phyloP scores from a whole-genome alignment of 2,329 filamentous ascomycete genomes.

The Clonostachys solani region DNA sequence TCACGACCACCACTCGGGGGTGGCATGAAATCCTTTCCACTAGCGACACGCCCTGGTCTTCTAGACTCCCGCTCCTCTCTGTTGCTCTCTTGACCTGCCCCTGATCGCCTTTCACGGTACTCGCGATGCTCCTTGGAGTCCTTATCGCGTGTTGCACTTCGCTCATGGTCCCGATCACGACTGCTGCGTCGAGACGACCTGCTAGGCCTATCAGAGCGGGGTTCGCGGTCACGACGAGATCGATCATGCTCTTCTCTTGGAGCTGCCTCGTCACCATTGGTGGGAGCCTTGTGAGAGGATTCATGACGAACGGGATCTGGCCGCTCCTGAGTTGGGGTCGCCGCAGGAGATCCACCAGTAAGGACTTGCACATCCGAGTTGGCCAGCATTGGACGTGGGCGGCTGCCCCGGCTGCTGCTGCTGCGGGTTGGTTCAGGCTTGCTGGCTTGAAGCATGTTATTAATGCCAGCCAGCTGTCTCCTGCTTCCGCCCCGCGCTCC shows the following conservation, averaged over 20 bases:
- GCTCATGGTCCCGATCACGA: slow-evolving; percentile 45
- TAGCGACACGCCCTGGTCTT: not conserved
- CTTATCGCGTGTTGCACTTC: slow-evolving; percentile 39
- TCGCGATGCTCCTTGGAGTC: slow-evolving; percentile 39
- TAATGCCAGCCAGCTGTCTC: slow-evolving; percentile 55
- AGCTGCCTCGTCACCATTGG: slow-evolving; percentile 22
- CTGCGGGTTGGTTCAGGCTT: slow-evolving; percentile 25
- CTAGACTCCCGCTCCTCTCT: not conserved
- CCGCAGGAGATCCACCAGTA: slow-evolving; percentile 46
- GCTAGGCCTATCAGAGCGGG: slow-evolving; percentile 30
- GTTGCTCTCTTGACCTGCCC: slow-evolving; percentile 18
- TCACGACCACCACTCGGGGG: slow-evolving; percentile 21
- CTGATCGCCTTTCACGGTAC: slow-evolving; percentile 36
- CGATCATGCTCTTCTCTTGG: slow-evolving; percentile 32
- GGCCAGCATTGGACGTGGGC: slow-evolving; percentile 36
- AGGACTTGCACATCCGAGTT: slow-evolving; percentile 54
- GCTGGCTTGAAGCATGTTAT: slow-evolving; percentile 47
- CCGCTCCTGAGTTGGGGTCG: slow-evolving; percentile 44
- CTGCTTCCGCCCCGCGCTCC: slow-evolving; percentile 35
- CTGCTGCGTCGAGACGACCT: slow-evolving; percentile 42
- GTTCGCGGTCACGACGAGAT: slow-evolving; percentile 35
- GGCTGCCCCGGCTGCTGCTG: slow-evolving; percentile 24
- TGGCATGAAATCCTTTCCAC: slow-evolving; percentile 8
- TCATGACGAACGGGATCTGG: slow-evolving; percentile 36
- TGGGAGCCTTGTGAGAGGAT: slow-evolving; percentile 21